Base-by-base conservation (phyloP, 306 rosid genomes). In the Casuarina equisetifolia region DNA sequence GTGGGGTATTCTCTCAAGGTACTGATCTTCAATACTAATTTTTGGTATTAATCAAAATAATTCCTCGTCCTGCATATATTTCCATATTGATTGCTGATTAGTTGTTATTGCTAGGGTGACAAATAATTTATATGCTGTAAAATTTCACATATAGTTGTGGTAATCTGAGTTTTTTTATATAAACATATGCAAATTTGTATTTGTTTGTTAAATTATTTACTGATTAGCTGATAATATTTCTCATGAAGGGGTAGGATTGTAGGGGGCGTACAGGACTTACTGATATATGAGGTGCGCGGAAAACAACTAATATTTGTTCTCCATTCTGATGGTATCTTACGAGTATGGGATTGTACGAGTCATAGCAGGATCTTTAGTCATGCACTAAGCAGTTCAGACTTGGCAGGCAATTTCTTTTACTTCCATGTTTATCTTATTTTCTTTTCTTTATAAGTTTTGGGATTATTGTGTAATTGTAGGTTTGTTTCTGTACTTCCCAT, bases 1-100 rank as follows among this genome's bases (percentile, higher is more conserved):
- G 57, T 91, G 97, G 97, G 97, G 99, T 82, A 83, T 91, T 64
- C 85, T 95, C 86, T 86, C 99, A 63, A 79, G 99, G 98, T 95
- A 84, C 44, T 35, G 2, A 25, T 54, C 17, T 72, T 48, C 50
- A 16, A 40, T 6, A 15, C 20, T 19, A 40, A 57, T 57, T 57
- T n/a, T 38, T 57, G 11, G 36, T 20, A 57, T 54, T 16, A n/a
- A 16, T 54, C 59, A 17, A 54, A 9, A 54, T 54, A 17, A 17
- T 16, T 52, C 15, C 64, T 58, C 8, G 39, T 25, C 12, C 15
- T 7, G 25, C 19, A 57, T 4, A 20, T 57, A 57, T 20, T 19
- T 69, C 44, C 25, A 5, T 69, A 13, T 43, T 10, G 39, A 69
- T 72, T 15, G 8, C 53, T 54, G 48, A 19, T 20, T 19, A 58